Evolutionary conservation across 2,329 filamentous ascomycete species (phyloP).

Genomic region (Exophiala viscosa): DNA sequence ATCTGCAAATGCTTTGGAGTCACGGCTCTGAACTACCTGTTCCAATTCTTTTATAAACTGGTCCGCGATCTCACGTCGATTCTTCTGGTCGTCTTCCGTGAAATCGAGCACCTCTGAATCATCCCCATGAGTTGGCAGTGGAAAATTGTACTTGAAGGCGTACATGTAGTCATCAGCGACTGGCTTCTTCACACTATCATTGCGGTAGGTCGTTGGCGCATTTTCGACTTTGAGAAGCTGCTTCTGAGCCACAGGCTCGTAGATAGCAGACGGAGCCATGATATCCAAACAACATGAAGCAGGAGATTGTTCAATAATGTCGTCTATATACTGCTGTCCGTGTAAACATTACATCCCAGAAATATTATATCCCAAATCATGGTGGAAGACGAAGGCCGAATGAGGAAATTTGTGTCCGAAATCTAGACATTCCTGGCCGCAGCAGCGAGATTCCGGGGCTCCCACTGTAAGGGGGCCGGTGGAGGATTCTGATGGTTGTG

Average conservation of each 20-base stretch:
- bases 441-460: too few relatives aligned
- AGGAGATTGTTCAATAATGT: constrained; percentile 3
- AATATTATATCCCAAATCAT: not conserved
- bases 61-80: not conserved
- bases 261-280: constrained; percentile 10
- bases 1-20: constrained; percentile 7
- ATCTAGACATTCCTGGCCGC: not conserved
- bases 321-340: constrained; percentile 5
- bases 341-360: not conserved
- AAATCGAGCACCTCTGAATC: constrained; percentile 6
- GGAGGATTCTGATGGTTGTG: not conserved
- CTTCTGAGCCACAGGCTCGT: constrained; percentile 5
- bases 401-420: not conserved
- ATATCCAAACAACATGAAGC: not conserved
- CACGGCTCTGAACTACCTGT: constrained; percentile 8
- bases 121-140: constrained; percentile 2
- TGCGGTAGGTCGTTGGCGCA: constrained; percentile 3
- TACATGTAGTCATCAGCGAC: constrained; percentile 12
- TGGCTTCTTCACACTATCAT: constrained; percentile 6
- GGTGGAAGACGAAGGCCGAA: not conserved
- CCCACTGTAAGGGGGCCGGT: too few relatives aligned
- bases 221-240: constrained; percentile 9
- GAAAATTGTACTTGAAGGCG: constrained; percentile 13
- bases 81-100: constrained; percentile 4
- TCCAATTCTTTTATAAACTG: constrained; percentile 3